Percentiles rank a stretch among this genome's conserved stretches.
phyloP scores from a whole-genome alignment of 208 protist species.

The Acanthamoeba sp. region DNA sequence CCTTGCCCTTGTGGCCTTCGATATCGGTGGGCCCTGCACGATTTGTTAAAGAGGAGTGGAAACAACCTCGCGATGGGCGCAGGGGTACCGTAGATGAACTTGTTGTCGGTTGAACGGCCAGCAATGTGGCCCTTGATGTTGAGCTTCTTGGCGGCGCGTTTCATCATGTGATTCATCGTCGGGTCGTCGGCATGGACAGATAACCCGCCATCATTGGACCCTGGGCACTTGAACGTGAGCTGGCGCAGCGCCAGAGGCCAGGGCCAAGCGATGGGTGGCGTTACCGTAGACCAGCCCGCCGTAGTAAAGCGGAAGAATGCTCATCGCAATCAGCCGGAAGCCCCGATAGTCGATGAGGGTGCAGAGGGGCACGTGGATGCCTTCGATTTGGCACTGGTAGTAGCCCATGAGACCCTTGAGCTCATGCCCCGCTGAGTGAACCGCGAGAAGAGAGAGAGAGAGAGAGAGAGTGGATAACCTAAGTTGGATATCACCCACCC shows the following conservation, averaged over 20 bases:
- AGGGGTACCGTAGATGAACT: constrained; percentile 51
- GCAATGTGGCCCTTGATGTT: constrained; percentile 42
- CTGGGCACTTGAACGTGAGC: too few relatives aligned
- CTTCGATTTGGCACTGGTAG: constrained; percentile 57
- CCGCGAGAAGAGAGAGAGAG: neutral
- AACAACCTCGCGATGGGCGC: too few relatives aligned
- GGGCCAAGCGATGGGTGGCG: neutral
- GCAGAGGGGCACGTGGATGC: constrained; percentile 78
- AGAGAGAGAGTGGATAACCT: neutral
- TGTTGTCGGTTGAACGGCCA: neutral
- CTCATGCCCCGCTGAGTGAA: constrained; percentile 38
- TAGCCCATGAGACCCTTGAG: constrained; percentile 46
- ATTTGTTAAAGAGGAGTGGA: neutral
- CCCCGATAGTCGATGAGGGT: constrained; percentile 83
- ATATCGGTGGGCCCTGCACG: constrained; percentile 43
- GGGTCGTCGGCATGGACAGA: constrained; percentile 18
- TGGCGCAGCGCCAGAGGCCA: neutral
- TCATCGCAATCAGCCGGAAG: constrained; percentile 84
- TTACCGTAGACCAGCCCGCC: constrained; percentile 53
- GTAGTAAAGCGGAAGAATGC: constrained; percentile 74
- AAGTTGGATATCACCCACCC: too few relatives aligned
- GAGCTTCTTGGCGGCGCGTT: constrained; percentile 35
- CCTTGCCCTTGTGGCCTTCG: constrained; percentile 44
- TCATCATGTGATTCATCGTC: constrained; percentile 46
- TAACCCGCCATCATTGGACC: constrained; percentile 19